Evolutionary conservation across 805 yeast genomes (phyloP), one percentile per base, ranked within the genome.

Genomic region (Monosporozyma solicola): DNA sequence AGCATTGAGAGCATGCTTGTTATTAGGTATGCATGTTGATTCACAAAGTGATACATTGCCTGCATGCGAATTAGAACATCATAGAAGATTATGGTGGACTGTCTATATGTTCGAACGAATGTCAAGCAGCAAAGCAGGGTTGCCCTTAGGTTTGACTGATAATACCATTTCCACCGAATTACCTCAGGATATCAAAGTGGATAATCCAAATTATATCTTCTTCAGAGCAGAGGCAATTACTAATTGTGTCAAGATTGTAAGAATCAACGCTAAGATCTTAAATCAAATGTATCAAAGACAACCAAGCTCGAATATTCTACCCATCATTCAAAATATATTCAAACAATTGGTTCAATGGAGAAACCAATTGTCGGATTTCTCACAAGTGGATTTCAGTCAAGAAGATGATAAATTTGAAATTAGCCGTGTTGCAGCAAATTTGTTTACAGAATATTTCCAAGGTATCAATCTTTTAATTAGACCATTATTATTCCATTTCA

Each of bases 71-170:
- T 82, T 85, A 58, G 96, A 91, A 58, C 90, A 87, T 66, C 76
- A 96, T 50, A 78, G 95, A 63, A 78, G 91, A 54, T 69, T 88
- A 37, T 90, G 92, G 73, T 90, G 97, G 97, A 84, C 90, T 44
- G 82, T 85, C 33, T 89, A 87, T 68, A 80, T 84, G 67, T 79
- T 87, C 59, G 97, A 90, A 69, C 71, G 92, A 66, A 85, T 86
- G 92, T 68, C 86, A 43, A 84, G 89, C 6, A 84, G 91, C 11
- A 86, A 86, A 61, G 91, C 91, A 0, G 95, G 95, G 0, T 69
- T 86, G 27, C 95, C 95, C 0, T 66, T 86, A 45, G 81, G 88
- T 51, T 78, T 91, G 54, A 84, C 94, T 0, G 94, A 86, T 63
- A 87, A 85, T 54, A 86, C 92, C 55, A 84, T 91, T 20, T 82